Base-by-base conservation (phyloP, 2,329 filamentous ascomycete genomes). In the Geosmithia morbida region DNA sequence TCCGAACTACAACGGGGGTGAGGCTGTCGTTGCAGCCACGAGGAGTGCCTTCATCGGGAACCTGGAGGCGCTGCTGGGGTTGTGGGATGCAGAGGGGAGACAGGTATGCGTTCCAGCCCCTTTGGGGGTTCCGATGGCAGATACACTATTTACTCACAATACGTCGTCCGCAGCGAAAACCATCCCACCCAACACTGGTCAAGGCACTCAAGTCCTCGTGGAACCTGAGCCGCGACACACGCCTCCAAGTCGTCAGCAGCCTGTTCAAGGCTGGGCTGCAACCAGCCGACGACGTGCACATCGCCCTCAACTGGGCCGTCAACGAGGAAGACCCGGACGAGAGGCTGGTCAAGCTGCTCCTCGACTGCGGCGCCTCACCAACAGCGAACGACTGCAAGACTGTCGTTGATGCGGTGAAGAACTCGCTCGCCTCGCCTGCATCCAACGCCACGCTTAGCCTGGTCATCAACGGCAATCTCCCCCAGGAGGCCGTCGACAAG, bases 11-110 rank as follows among this genome's bases (percentile, higher is more conserved):
- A 71, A 71, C 18, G 64, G 68, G 10, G 75, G 75, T 1, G 73
- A 78, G 47, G 70, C 73, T 4, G 66, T 80, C 3, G 71, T 75
- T 52, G 70, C 72, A 11, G 73, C 75, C 1, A 70, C 72, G 1
- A 64, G 69, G 37, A 73, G 70, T 49, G 72, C 71, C 0, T 72
- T 70, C 49, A 58, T 75, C 40, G 63, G 61, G 0, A 75, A 64
- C 29, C 59, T 79, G 8, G 66, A 72, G 55, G 56, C 77, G 46
- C 64, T 79, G 45, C 59, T 79, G 7, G 72, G 72, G 0, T 56
- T 76, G 14, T 62, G 61, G 49, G 62, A 65, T 11, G 57, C 66
- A 14, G 62, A 61, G 2, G 62, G 62, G 1, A 62, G 58, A 10
- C 66, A 75, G 56, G 68, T 66, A 55, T 53, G 65, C 50, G 40